Percentiles rank a stretch among this genome's conserved stretches.
phyloP scores from a whole-genome alignment of 306 rosid species.

The Rosa chinensis region DNA sequence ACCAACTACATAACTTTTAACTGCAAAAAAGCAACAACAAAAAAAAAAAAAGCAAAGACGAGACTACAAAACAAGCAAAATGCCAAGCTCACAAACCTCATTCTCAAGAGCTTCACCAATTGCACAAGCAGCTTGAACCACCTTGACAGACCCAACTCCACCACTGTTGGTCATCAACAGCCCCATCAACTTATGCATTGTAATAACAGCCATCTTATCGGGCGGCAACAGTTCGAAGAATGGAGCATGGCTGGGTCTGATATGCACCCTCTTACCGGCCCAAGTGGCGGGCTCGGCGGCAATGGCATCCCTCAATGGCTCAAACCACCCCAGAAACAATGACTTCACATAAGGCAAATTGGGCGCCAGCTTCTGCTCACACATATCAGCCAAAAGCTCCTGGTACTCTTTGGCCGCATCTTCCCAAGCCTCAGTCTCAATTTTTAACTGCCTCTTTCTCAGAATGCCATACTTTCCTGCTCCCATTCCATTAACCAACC shows the following conservation, averaged over 20 bases:
- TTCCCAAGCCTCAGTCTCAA: constrained; percentile 97
- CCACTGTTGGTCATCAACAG: constrained; percentile 71
- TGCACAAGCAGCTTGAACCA: constrained; percentile 72
- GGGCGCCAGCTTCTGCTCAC: constrained; percentile 88
- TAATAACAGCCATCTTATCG: constrained; percentile 85
- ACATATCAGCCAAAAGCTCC: constrained; percentile 76
- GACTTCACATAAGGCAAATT: constrained; percentile 89
- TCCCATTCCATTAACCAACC: constrained; percentile 36
- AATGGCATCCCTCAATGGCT: constrained; percentile 72
- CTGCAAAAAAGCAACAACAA: neutral
- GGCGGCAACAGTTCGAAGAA: constrained; percentile 60
- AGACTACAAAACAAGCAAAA: constrained; percentile 9
- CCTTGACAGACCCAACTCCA: constrained; percentile 61
- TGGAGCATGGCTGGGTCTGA: constrained; percentile 44
- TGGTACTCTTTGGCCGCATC: constrained; percentile 81
- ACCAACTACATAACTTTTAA: neutral
- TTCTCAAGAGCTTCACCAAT: constrained; percentile 93
- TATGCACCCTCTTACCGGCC: constrained; percentile 5
- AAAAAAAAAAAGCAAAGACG: neutral
- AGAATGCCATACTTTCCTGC: constrained; percentile 45
- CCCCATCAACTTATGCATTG: constrained; percentile 97
- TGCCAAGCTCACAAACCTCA: constrained; percentile 52
- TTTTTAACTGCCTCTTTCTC: constrained; percentile 63
- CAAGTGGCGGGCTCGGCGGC: constrained; percentile 49
- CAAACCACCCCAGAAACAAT: constrained; percentile 92